phyloP scores from a whole-genome alignment of 306 rosid genomes.

The Arachis stenosperma region DNA sequence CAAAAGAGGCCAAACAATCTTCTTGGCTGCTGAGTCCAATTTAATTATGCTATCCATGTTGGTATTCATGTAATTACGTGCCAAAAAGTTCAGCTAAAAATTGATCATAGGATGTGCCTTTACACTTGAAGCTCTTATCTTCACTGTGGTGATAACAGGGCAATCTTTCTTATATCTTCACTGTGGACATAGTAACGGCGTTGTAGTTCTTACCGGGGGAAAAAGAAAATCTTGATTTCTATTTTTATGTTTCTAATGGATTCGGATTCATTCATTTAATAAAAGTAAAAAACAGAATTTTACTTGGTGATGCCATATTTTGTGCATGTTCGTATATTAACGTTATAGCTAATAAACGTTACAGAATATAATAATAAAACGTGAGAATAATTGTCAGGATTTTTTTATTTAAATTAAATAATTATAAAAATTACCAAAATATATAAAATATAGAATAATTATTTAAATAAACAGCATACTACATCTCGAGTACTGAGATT shows the following conservation, averaged over 20 bases:
- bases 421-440: too few relatives aligned
- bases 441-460: too few relatives aligned
- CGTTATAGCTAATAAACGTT: neutral
- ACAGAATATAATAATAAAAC: neutral
- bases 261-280: neutral
- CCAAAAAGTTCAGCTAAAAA: constrained; percentile 2
- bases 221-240: too few relatives aligned
- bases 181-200: too few relatives aligned
- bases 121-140: neutral
- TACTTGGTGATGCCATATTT: neutral
- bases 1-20: constrained; percentile 80
- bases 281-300: neutral
- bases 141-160: neutral
- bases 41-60: constrained; percentile 2
- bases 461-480: too few relatives aligned
- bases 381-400: too few relatives aligned
- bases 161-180: neutral
- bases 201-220: too few relatives aligned
- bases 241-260: neutral
- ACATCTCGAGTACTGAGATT: too few relatives aligned
- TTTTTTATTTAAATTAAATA: too few relatives aligned
- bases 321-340: neutral
- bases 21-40: constrained; percentile 29
- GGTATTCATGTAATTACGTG: constrained; percentile 11
- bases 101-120: constrained; percentile 1